phyloP scores from a whole-genome alignment of 78 protist genomes.

The Trichosphaerium sp. region DNA sequence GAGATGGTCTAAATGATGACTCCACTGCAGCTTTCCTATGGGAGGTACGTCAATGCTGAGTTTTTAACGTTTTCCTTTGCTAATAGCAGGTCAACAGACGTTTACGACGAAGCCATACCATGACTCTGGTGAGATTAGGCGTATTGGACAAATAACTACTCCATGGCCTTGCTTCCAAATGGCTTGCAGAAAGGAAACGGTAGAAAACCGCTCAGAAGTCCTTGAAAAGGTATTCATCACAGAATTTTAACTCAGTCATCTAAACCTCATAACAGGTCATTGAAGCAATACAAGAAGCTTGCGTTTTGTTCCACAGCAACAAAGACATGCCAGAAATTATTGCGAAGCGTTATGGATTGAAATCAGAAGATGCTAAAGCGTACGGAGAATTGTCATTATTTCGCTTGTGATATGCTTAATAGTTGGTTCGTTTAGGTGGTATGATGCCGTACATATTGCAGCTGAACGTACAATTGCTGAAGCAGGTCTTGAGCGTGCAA shows the following conservation, averaged over 20 bases:
- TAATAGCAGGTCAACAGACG: too few species aligned
- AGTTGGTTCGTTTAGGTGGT: too few species aligned
- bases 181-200: neutral
- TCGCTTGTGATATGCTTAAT: too few species aligned
- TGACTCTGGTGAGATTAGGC: neutral
- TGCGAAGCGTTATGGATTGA: neutral
- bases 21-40: constrained; percentile 3
- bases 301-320: neutral
- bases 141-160: neutral
- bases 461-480: neutral
- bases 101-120: constrained; percentile 1
- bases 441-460: neutral
- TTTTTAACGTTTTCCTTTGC: too few species aligned
- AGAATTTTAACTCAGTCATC: neutral
- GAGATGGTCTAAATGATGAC: neutral
- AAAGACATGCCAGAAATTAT: neutral
- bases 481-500: neutral
- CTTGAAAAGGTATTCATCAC: neutral
- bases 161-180: constrained; percentile 14
- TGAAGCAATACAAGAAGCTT: neutral
- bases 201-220: neutral
- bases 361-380: neutral
- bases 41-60: neutral
- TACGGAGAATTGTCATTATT: too few species aligned
- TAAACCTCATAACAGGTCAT: neutral